Conservation (phyloP, 805 yeast genomes). For the Torulaspora gathmanii region DNA sequence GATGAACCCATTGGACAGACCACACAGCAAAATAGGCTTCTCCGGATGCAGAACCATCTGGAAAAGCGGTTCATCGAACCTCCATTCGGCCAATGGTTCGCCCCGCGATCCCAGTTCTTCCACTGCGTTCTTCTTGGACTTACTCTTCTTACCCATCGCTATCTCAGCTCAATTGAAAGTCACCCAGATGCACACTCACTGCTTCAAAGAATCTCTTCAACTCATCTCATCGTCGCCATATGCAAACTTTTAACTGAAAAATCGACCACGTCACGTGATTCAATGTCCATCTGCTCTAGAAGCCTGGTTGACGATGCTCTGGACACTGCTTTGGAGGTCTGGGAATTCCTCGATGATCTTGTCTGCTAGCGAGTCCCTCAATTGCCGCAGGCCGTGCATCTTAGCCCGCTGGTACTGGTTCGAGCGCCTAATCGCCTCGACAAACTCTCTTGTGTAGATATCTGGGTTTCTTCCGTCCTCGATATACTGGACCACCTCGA, state of each 20-base stretch:
- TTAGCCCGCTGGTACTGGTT: conserved; percentile 87
- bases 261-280: conserved; percentile 1
- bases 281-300: background rate
- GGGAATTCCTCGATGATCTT: conserved; percentile 78
- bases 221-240: background rate
- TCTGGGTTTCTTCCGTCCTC: conserved; percentile 98
- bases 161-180: background rate
- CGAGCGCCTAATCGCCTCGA: conserved; percentile 85
- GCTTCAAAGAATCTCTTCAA: background rate
- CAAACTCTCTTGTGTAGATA: conserved; percentile 92
- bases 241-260: background rate
- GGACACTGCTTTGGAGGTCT: conserved; percentile 55
- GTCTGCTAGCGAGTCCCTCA: conserved; percentile 62
- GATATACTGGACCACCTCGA: conserved; percentile 84
- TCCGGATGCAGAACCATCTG: conserved; percentile 75
- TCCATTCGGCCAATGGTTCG: conserved; percentile 37
- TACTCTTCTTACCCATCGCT: conserved; percentile 11
- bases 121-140: conserved; percentile 17
- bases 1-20: conserved; percentile 79
- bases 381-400: conserved; percentile 58
- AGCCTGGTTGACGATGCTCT: conserved; percentile 47
- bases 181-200: background rate
- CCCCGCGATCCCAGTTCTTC: conserved; percentile 11
- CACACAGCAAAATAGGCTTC: conserved; percentile 56
- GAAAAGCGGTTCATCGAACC: conserved; percentile 62